Percentiles rank a stretch among this genome's conserved stretches.
These are phyloP conservation scores for Colletotrichum tanaceti DNA, from an alignment of 2,329 filamentous ascomycete genomes.

Conservation along the genomic window DNA sequence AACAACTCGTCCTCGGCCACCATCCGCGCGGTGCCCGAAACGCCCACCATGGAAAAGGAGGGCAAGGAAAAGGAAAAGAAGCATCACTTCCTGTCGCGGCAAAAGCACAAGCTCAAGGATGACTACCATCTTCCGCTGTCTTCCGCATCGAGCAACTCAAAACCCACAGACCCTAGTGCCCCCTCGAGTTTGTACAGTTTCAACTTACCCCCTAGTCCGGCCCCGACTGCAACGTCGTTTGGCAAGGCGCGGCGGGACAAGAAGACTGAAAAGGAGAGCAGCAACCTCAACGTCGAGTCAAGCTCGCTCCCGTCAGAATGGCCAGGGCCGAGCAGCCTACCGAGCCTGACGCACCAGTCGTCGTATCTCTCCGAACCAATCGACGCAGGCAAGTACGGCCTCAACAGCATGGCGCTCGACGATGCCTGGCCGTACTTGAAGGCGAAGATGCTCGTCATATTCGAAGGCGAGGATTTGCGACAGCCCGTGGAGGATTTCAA, in stretches of 20 bases:
- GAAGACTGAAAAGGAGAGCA: conserved; percentile 74
- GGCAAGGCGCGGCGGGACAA: conserved; percentile 89
- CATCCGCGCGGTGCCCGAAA: conserved; percentile 70
- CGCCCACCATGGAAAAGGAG: conserved; percentile 57
- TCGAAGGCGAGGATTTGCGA: conserved; percentile 82
- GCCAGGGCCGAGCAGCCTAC: conserved; percentile 65
- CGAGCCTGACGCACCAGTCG: conserved; percentile 56
- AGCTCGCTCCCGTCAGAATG: conserved; percentile 58
- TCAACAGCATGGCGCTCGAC: conserved; percentile 78
- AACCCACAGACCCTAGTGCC: conserved; percentile 78
- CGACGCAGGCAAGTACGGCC: conserved; percentile 68
- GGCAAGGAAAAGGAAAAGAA: conserved; percentile 80
- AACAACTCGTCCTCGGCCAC: conserved; percentile 83
- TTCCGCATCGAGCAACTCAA: conserved; percentile 81
- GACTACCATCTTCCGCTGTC: conserved; percentile 79
- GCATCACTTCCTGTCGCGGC: conserved; percentile 82
- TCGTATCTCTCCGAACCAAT: conserved; percentile 63
- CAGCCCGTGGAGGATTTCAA: conserved; percentile 89
- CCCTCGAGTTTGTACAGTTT: conserved; percentile 84
- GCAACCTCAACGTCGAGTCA: conserved; percentile 65
- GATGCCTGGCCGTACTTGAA: conserved; percentile 87
- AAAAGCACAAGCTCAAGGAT: conserved; percentile 83
- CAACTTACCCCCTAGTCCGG: conserved; percentile 78
- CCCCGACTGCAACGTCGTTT: conserved; percentile 73
- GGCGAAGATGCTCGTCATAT: conserved; percentile 79